These are phyloP conservation scores for Thelonectria blattea DNA, from an alignment of 2,329 filamentous ascomycete species.

Conservation along the genomic window DNA sequence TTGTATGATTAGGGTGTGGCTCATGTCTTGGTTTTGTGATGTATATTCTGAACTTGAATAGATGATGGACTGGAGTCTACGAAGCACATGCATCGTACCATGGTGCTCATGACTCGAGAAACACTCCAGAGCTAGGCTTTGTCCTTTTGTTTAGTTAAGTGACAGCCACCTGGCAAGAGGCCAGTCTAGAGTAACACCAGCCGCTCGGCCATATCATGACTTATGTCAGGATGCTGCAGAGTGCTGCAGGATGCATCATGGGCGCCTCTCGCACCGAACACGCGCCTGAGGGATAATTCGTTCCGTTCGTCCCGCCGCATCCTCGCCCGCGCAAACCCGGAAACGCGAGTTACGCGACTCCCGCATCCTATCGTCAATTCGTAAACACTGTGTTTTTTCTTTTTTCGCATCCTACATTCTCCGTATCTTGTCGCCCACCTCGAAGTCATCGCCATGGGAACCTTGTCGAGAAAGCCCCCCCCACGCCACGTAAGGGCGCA, in stretches of 20 bases:
- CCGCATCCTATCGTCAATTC: background rate
- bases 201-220: background rate
- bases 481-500: background rate
- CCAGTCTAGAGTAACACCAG: too few species aligned
- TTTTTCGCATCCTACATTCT: background rate
- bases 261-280: background rate
- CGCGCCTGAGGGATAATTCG: background rate
- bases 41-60: too few species aligned
- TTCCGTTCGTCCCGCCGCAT: background rate
- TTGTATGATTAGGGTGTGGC: too few species aligned
- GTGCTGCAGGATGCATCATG: background rate
- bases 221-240: background rate
- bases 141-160: too few species aligned
- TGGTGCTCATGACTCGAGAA: too few species aligned
- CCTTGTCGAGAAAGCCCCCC: slow-evolving; percentile 2
- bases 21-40: too few species aligned
- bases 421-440: background rate
- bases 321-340: background rate
- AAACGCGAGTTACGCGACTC: background rate
- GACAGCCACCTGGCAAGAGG: too few species aligned
- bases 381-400: background rate
- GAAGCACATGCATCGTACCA: too few species aligned
- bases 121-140: too few species aligned
- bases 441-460: slow-evolving; percentile 11
- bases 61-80: too few species aligned